A percentile compares a stretch with the other conserved stretches of the same genome.
These are phyloP conservation scores for Talaromyces sp. DNA, from an alignment of 2,329 filamentous ascomycete genomes.

Conservation along the genomic window DNA sequence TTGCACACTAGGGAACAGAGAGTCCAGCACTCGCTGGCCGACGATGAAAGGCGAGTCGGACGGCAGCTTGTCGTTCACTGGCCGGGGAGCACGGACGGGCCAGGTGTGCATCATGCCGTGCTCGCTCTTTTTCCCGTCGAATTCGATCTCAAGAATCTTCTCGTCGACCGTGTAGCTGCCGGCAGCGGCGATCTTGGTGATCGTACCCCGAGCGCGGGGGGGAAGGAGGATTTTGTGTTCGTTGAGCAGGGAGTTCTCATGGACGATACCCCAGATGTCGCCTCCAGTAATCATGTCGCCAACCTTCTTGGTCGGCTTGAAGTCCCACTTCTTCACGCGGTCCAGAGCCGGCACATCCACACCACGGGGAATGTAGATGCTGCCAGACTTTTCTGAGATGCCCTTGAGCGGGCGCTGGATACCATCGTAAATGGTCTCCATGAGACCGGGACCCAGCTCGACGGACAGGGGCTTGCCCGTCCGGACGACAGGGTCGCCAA, in stretches of 20 bases:
- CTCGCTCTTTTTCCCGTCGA: constrained; percentile 90
- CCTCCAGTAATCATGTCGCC: constrained; percentile 96
- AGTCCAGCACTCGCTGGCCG: constrained; percentile 92
- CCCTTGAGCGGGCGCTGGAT: constrained; percentile 90
- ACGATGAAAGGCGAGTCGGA: constrained; percentile 90
- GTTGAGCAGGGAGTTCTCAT: constrained; percentile 90
- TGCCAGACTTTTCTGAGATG: constrained; percentile 71
- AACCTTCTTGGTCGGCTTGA: constrained; percentile 80
- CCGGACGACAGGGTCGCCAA: constrained; percentile 85
- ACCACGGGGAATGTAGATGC: constrained; percentile 97
- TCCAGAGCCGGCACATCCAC: constrained; percentile 83
- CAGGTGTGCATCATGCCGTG: constrained; percentile 98
- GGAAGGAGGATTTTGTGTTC: constrained; percentile 92
- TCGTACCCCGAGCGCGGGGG: constrained; percentile 82
- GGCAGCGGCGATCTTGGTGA: constrained; percentile 83
- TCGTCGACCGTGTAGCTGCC: constrained; percentile 91
- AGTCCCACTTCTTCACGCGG: constrained; percentile 92
- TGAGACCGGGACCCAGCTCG: constrained; percentile 90
- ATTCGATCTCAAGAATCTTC: constrained; percentile 92
- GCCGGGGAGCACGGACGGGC: constrained; percentile 94
- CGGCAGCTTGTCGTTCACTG: constrained; percentile 84
- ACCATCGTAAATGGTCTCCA: constrained; percentile 99
- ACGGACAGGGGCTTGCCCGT: constrained; percentile 96
- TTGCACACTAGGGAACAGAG: constrained; percentile 92
- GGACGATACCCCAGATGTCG: constrained; percentile 91